These are phyloP conservation scores for Athelia sp. DNA, from an alignment of 1,284 basidiomycete genomes.

Conservation along the genomic window DNA sequence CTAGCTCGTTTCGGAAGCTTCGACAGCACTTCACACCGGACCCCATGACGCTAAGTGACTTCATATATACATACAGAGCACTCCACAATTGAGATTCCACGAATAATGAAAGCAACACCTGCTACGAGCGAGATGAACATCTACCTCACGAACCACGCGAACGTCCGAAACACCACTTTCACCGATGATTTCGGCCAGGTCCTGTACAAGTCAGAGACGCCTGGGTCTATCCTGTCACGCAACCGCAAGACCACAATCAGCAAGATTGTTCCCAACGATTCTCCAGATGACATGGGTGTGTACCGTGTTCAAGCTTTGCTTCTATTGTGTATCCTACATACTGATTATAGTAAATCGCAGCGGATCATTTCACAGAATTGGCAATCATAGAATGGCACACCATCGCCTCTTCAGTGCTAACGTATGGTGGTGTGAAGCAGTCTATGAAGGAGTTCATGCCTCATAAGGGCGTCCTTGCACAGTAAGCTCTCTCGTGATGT, in stretches of 20 bases:
- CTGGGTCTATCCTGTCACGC: conserved; percentile 4
- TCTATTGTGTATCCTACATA: no score
- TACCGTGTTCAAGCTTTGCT: conserved; percentile 5
- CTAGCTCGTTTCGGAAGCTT: no score
- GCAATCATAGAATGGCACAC: conserved; percentile 24
- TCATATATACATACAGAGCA: not conserved
- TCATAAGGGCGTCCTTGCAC: not conserved
- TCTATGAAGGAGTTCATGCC: conserved; percentile 19
- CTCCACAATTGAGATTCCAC: conserved; percentile 1
- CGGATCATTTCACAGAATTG: conserved; percentile 20
- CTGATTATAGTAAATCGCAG: no score
- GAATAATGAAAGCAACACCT: no score
- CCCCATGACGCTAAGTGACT: no score
- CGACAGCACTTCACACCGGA: no score
- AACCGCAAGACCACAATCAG: conserved; percentile 12
- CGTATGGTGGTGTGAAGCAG: conserved; percentile 17
- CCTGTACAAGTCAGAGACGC: conserved; percentile 22
- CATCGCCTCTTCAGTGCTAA: conserved; percentile 20
- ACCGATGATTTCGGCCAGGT: conserved; percentile 20
- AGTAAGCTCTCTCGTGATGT: conserved; percentile 21
- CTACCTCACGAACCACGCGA: conserved; percentile 15
- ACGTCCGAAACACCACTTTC: conserved; percentile 16
- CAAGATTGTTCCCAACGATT: conserved; percentile 11
- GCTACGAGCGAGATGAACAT: conserved; percentile 19
- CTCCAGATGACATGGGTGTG: conserved; percentile 4